These are phyloP conservation scores for Boletus vinaceobasis DNA, from an alignment of 768 basidiomycete genomes.

Conservation along the genomic window DNA sequence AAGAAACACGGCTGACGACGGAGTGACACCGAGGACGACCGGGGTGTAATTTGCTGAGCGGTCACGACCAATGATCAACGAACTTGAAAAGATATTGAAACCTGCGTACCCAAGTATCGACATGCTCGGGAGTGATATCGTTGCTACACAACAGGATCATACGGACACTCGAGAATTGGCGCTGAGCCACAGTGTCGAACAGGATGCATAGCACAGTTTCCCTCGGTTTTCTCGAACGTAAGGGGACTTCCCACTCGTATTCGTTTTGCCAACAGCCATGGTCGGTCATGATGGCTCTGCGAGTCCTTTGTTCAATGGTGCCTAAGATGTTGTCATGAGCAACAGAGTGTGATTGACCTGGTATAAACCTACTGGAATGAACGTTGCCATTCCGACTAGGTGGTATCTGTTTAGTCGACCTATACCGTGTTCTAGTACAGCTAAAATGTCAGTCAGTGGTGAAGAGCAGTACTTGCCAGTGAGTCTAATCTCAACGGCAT, in stretches of 20 bases:
- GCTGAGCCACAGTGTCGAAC: constrained; percentile 2
- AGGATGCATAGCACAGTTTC: background rate
- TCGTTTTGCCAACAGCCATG: background rate
- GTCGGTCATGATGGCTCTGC: background rate
- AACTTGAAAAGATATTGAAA: background rate
- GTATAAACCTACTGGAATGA: background rate
- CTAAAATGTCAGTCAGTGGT: background rate
- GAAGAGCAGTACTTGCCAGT: background rate
- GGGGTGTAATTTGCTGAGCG: background rate
- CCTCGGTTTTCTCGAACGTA: background rate
- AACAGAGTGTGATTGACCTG: too few relatives aligned
- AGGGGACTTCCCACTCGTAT: constrained; percentile 3
- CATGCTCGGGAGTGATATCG: background rate
- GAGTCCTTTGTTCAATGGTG: background rate
- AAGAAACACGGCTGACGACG: background rate
- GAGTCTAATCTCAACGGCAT: too few relatives aligned
- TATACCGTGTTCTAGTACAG: background rate
- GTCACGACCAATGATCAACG: background rate
- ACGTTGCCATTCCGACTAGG: background rate
- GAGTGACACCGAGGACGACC: background rate
- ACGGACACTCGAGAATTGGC: constrained; percentile 2
- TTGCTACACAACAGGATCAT: constrained; percentile 1
- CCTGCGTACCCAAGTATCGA: background rate
- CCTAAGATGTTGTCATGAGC: too few relatives aligned
- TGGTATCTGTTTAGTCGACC: background rate